Percentiles rank a stretch among this genome's conserved stretches.
These are phyloP conservation scores for Saksenaea vasiformis DNA, from an alignment of 371 early-diverging fungal species.

Conservation along the genomic window DNA sequence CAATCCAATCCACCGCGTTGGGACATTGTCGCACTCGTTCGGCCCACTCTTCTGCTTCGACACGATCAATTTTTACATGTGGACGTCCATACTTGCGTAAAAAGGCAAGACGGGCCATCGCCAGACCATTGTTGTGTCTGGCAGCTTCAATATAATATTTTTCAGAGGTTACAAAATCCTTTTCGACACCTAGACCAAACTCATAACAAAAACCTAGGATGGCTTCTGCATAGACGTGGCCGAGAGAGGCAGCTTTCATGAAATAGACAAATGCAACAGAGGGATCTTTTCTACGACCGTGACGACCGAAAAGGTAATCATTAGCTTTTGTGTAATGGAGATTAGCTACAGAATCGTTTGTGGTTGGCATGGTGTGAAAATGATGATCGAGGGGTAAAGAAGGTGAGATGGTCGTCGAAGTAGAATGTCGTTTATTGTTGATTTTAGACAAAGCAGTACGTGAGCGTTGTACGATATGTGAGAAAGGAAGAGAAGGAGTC, in stretches of 20 bases:
- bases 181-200: constrained; percentile 71
- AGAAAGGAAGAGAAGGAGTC: constrained; percentile 23
- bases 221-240: constrained; percentile 50
- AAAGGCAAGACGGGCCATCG: constrained; percentile 67
- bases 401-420: background rate
- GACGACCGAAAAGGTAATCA: constrained; percentile 61
- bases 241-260: constrained; percentile 38
- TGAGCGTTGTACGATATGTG: constrained; percentile 24
- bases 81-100: constrained; percentile 80
- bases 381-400: background rate
- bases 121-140: constrained; percentile 52
- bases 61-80: constrained; percentile 67
- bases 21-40: constrained; percentile 21
- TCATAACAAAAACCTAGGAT: constrained; percentile 76
- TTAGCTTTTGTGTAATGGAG: constrained; percentile 47
- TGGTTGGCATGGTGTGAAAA: background rate
- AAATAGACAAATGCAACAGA: constrained; percentile 47
- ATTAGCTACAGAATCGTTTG: constrained; percentile 10
- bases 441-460: constrained; percentile 20
- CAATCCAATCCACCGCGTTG: constrained; percentile 57
- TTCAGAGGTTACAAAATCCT: constrained; percentile 61
- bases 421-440: constrained; percentile 13
- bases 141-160: constrained; percentile 53
- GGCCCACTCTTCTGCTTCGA: constrained; percentile 71
- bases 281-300: constrained; percentile 40